phyloP scores from a whole-genome alignment of 768 basidiomycete species.

The Pleurotus sapidus region DNA sequence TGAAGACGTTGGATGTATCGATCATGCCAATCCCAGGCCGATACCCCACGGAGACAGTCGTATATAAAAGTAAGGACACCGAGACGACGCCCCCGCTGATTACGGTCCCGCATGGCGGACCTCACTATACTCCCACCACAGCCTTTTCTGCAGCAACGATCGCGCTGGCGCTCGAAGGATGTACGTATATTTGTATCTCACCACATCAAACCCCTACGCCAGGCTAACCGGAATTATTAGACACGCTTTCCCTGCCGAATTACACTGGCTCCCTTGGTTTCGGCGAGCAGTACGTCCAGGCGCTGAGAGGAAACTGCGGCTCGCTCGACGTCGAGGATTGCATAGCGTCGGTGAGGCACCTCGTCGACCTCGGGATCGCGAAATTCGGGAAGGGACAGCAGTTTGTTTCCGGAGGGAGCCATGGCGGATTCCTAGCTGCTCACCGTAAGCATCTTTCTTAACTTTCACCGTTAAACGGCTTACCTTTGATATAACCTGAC shows the following conservation, averaged over 20 bases:
- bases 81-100: constrained; percentile 40
- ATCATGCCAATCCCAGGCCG: constrained; percentile 50
- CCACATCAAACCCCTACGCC: background rate
- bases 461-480: background rate
- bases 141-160: constrained; percentile 41
- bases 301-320: constrained; percentile 58
- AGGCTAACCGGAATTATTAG: constrained; percentile 25
- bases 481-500: background rate
- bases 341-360: constrained; percentile 48
- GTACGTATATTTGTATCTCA: constrained; percentile 33
- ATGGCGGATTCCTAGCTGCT: constrained; percentile 63
- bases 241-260: constrained; percentile 58
- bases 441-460: constrained; percentile 41
- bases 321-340: constrained; percentile 65
- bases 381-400: constrained; percentile 46
- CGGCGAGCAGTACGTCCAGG: constrained; percentile 57
- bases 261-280: constrained; percentile 70
- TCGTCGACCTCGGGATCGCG: constrained; percentile 49
- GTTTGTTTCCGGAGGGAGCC: constrained; percentile 63
- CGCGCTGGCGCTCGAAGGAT: constrained; percentile 57
- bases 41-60: constrained; percentile 50
- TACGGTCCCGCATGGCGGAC: constrained; percentile 60
- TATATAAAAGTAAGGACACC: constrained; percentile 34
- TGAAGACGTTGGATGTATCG: constrained; percentile 37
- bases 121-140: constrained; percentile 47